phyloP scores from a whole-genome alignment of 495 filamentous ascomycete genomes.

The Podospora fimiseda region DNA sequence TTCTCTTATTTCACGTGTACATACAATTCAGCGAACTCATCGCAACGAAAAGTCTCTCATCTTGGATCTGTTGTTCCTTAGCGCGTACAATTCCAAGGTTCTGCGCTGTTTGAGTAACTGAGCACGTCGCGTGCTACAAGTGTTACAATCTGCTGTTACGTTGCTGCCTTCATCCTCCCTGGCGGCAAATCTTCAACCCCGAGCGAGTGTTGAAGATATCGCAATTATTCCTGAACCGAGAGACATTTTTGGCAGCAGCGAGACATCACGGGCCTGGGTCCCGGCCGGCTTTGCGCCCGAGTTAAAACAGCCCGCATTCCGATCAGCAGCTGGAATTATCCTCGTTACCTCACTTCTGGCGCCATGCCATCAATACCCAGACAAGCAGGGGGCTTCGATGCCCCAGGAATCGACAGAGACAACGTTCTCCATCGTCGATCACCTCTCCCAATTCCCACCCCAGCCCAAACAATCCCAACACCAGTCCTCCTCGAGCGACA shows the following conservation, averaged over 20 bases:
- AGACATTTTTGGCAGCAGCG: neutral
- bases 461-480: neutral
- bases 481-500: neutral
- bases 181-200: neutral
- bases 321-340: too few species aligned
- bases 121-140: neutral
- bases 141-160: neutral
- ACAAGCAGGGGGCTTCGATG: too few species aligned
- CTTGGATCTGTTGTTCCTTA: neutral
- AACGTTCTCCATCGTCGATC: neutral
- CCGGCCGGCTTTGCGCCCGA: neutral
- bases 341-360: too few species aligned
- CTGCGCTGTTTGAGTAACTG: neutral
- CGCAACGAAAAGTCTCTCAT: too few species aligned
- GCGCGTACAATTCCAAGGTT: neutral
- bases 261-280: neutral
- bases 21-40: too few species aligned
- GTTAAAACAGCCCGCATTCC: neutral
- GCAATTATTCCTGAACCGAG: neutral
- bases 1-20: neutral
- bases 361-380: neutral
- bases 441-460: neutral
- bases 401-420: neutral
- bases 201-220: too few species aligned
- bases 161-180: neutral